phyloP scores from a whole-genome alignment of 1,284 basidiomycete species.

The Lentinula novae-zelandiae region DNA sequence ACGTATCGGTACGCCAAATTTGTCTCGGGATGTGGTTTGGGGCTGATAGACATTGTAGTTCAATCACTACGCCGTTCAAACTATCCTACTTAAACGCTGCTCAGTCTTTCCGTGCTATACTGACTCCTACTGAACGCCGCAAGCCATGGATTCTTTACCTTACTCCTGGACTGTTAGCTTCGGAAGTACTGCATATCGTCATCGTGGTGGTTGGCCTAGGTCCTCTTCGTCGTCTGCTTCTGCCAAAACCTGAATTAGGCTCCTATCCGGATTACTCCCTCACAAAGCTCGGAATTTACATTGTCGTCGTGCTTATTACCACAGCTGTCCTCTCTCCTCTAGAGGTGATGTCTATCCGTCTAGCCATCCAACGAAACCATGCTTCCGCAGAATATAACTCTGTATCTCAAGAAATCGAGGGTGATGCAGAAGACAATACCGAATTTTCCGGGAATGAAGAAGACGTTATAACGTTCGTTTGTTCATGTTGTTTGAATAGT shows the following conservation, averaged over 20 bases:
- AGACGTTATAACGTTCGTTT: conserved; percentile 79
- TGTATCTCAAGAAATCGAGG: conserved; percentile 67
- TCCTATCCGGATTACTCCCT: conserved; percentile 37
- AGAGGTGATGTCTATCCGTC: conserved; percentile 78
- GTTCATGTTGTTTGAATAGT: neutral
- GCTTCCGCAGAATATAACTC: conserved; percentile 69
- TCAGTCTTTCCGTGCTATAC: conserved; percentile 65
- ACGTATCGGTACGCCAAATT: conserved; percentile 63
- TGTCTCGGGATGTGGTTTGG: neutral
- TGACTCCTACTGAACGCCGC: conserved; percentile 81
- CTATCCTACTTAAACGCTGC: conserved; percentile 64
- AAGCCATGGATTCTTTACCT: conserved; percentile 80
- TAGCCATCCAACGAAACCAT: conserved; percentile 84
- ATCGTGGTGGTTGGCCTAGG: conserved; percentile 61
- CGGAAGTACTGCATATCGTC: conserved; percentile 63
- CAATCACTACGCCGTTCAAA: conserved; percentile 84
- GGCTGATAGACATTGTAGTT: conserved; percentile 36
- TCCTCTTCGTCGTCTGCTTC: conserved; percentile 59
- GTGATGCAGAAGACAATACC: conserved; percentile 58
- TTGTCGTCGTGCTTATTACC: conserved; percentile 57
- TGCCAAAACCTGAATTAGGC: conserved; percentile 46
- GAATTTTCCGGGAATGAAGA: conserved; percentile 78
- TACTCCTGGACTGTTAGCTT: conserved; percentile 77
- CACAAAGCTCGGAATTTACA: conserved; percentile 55
- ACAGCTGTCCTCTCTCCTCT: conserved; percentile 72